Percentiles rank a stretch among this genome's conserved stretches.
Evolutionary conservation across 768 basidiomycete species (phyloP).

Genomic region (Fomitopsis serialis): DNA sequence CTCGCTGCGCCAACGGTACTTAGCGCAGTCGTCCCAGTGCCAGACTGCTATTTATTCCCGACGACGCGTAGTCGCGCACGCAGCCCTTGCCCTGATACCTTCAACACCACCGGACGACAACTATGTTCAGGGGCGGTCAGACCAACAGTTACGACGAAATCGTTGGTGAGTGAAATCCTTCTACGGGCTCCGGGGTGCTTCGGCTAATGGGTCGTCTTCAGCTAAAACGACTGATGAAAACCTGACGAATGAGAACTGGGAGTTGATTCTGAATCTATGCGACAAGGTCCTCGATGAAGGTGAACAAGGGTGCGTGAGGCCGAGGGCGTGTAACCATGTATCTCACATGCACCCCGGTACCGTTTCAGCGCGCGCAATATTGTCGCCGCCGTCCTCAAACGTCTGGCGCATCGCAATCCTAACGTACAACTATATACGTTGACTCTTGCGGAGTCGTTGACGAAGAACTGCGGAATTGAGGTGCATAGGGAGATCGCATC

Average conservation of each 20-base stretch:
- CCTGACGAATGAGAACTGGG: conserved; percentile 93
- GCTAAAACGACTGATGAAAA: conserved; percentile 98
- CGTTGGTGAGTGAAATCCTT: conserved; percentile 57
- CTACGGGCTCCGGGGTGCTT: not conserved
- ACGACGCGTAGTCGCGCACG: not conserved
- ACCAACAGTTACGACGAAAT: conserved; percentile 86
- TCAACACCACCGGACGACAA: conserved; percentile 1
- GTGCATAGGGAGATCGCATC: conserved; percentile 86
- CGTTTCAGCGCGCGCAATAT: conserved; percentile 79
- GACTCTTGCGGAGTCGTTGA: conserved; percentile 79
- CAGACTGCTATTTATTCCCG: conserved; percentile 5
- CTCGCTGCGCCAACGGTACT: not conserved
- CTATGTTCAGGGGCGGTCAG: conserved; percentile 69
- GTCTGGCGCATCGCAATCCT: conserved; percentile 88
- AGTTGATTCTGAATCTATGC: conserved; percentile 87
- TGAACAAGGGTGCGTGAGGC: conserved; percentile 63
- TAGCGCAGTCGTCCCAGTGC: conserved; percentile 12
- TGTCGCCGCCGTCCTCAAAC: conserved; percentile 80
- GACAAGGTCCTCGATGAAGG: conserved; percentile 95
- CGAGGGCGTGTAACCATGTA: not conserved
- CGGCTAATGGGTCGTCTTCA: conserved; percentile 26
- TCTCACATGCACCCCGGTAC: not conserved
- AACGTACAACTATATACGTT: conserved; percentile 96
- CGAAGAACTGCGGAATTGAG: conserved; percentile 83
- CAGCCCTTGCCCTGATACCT: not conserved